Evolutionary conservation across 768 basidiomycete species (phyloP), one percentile per base, ranked within the genome.

Genomic region (Suillus weaverae): DNA sequence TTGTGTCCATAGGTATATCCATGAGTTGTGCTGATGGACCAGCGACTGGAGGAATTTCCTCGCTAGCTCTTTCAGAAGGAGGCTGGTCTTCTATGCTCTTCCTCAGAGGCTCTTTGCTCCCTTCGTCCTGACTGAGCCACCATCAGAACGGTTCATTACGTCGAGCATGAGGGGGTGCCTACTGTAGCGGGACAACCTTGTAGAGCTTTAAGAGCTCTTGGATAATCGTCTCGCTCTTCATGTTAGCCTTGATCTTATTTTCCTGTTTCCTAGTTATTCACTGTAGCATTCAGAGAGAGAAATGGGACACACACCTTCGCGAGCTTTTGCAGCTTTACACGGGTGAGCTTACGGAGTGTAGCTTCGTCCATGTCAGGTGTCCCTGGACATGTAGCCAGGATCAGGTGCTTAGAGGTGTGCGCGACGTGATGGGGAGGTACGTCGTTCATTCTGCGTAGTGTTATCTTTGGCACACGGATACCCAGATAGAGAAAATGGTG

Each of bases 221-320:
- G 20, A 76, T 70, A 30, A 76, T 75, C 11, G 54, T 13, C 32
- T 73, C 70, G 41, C 67, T 76, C 65, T 73, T 75, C 39, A 62
- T 51, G 39, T 77, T 74, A 9, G 69, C 71, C 41, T 68, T 72
- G 4, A 74, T 64, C 35, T 63, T 66, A 54, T 73, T 61, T 26
- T 60, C 65, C 74, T 75, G 54, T 22, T 11, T 20, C 16, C 26
- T 11, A 9, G n/a, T 35, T 6, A 44, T n/a, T 60, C 7, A 33
- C 33, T 38, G 38, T 30, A n/a, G 35, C 22, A 36, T 26, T 18
- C 18, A 57, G 9, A 33, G 38, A 30, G 16, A 22, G 22, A 33
- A 26, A 39, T 8, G 22, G 7, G 20, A 57, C 18, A 14, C 66
- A 5, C 60, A 75, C 75, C 72, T 59, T 72, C 4, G 73, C 70